Percentiles rank a stretch among this genome's conserved stretches.
phyloP scores from a whole-genome alignment of 345 rosid species.

The Gynandropsis gynandra region DNA sequence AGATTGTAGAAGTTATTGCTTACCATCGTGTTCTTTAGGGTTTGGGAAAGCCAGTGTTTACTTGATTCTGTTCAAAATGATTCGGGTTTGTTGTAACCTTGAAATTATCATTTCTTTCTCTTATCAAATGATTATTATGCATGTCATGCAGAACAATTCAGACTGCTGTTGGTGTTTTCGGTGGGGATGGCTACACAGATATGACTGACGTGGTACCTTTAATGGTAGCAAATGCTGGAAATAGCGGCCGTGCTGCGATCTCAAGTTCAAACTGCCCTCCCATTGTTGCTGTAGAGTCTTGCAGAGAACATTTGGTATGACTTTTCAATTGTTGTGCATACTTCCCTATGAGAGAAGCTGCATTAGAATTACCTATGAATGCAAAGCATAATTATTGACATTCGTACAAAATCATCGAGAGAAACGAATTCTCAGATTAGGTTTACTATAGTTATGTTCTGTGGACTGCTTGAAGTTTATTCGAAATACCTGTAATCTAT shows the following conservation, averaged over 20 bases:
- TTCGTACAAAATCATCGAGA: no score
- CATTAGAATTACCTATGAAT: not conserved
- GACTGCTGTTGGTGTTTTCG: slow-evolving; percentile 96
- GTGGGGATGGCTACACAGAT: slow-evolving; percentile 70
- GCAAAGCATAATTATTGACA: no score
- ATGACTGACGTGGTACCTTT: slow-evolving; percentile 59
- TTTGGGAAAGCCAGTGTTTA: no score
- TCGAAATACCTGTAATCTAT: not conserved
- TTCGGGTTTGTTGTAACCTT: not conserved
- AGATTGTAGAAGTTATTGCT: not conserved
- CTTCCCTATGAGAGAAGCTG: slow-evolving; percentile 1
- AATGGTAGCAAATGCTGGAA: slow-evolving; percentile 90
- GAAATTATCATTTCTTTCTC: not conserved
- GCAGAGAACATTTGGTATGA: slow-evolving; percentile 93
- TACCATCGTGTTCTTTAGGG: not conserved
- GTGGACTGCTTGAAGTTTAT: slow-evolving; percentile 1
- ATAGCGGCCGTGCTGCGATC: slow-evolving; percentile 64
- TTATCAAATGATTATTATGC: not conserved
- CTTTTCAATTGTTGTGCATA: slow-evolving; percentile 7
- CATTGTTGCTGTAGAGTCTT: slow-evolving; percentile 66
- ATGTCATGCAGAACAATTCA: slow-evolving; percentile 69
- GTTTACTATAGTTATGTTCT: not conserved
- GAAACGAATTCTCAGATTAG: no score
- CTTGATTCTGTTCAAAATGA: no score
- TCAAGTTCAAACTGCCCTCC: slow-evolving; percentile 81